Percentiles rank a stretch among this genome's conserved stretches.
phyloP scores from a whole-genome alignment of 169 alveolate genomes.

The Cyclospora cayetanensis region DNA sequence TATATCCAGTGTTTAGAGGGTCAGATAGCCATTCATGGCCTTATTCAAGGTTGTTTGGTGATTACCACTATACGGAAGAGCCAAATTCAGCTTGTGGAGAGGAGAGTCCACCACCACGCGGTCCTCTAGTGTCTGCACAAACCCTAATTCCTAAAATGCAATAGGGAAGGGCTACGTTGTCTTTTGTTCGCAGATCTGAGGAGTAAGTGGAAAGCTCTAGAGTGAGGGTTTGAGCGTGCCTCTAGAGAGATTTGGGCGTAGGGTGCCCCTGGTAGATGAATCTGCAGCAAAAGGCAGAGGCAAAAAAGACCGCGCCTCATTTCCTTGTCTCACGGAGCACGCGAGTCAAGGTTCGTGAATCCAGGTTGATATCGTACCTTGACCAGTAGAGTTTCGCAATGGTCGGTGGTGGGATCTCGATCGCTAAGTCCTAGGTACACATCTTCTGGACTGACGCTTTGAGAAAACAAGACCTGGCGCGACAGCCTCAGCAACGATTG shows the following conservation, averaged over 20 bases:
- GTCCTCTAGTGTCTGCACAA: slow-evolving; percentile 25
- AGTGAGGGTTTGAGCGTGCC: neutral
- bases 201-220: neutral
- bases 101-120: slow-evolving; percentile 49
- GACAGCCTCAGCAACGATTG: too few relatives aligned
- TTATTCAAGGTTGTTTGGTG: neutral
- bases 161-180: too few relatives aligned
- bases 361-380: slow-evolving; percentile 22
- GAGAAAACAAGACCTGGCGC: neutral
- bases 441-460: slow-evolving; percentile 36
- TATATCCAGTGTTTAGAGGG: neutral
- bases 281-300: too few relatives aligned
- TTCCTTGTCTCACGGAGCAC: too few relatives aligned
- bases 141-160: slow-evolving; percentile 17
- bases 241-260: slow-evolving; percentile 44
- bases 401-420: slow-evolving; percentile 43
- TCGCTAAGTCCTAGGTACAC: slow-evolving; percentile 48
- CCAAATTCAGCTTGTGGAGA: slow-evolving; percentile 13
- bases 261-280: neutral
- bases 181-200: neutral
- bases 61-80: slow-evolving; percentile 26
- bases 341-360: too few relatives aligned
- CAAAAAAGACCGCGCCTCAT: neutral
- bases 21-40: neutral
- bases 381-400: slow-evolving; percentile 27